Percentiles rank a stretch among this genome's conserved stretches.
Evolutionary conservation across 768 basidiomycete genomes (phyloP).

Genomic region (Auricularia auricula-judae): DNA sequence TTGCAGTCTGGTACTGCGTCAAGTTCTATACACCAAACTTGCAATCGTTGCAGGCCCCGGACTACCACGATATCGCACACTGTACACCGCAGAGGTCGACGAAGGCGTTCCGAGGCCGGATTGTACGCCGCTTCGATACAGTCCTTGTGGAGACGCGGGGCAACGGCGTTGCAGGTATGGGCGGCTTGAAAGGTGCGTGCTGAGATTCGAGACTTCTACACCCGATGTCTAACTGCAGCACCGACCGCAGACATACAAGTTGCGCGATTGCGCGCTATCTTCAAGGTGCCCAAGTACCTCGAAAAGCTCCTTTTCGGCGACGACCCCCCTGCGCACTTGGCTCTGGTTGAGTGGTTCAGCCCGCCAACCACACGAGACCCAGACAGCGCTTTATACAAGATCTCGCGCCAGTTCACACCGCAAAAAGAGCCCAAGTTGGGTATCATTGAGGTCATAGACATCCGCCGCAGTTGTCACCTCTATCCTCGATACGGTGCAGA

Average conservation of each 20-base stretch:
- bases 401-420: no score
- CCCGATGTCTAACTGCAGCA: neutral
- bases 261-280: conserved; percentile 7
- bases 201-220: no score
- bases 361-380: no score
- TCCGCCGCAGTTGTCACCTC: no score
- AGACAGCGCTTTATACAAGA: no score
- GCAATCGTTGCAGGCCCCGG: neutral
- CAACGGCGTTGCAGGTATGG: neutral
- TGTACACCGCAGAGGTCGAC: no score
- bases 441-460: no score
- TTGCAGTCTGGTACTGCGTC: neutral
- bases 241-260: conserved; percentile 7
- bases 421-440: no score
- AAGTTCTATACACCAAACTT: neutral
- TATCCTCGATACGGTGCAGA: no score
- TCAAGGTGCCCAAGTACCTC: conserved; percentile 2
- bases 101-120: neutral
- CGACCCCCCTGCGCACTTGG: neutral
- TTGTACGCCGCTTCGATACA: conserved; percentile 2
- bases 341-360: neutral
- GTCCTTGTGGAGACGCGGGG: neutral
- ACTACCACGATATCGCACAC: neutral
- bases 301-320: neutral
- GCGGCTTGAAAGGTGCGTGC: neutral